Conservation (phyloP, 2,329 filamentous ascomycete genomes). For the Aureobasidium sp. region DNA sequence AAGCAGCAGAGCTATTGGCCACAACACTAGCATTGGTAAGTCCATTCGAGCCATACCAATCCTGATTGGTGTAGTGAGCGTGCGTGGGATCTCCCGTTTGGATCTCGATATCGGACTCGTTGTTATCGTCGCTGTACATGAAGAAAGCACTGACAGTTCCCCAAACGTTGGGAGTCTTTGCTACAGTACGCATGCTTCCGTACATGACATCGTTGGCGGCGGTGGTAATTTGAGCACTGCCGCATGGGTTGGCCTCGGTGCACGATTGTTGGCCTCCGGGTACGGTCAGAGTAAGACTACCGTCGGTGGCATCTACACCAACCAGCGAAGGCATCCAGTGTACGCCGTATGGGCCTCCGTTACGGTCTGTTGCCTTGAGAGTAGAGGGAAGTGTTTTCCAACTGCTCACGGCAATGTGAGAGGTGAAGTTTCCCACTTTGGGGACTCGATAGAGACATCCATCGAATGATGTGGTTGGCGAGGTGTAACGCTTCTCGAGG, state of each 20-base stretch:
- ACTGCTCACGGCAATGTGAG: neutral
- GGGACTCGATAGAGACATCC: neutral
- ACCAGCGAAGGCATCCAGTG: neutral
- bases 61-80: conserved; percentile 46
- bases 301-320: neutral
- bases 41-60: conserved; percentile 53
- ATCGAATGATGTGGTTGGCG: neutral
- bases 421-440: neutral
- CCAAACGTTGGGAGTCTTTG: conserved; percentile 51
- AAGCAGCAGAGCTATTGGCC: conserved; percentile 52
- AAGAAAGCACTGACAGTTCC: conserved; percentile 74
- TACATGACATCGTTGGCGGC: conserved; percentile 50
- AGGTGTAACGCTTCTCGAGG: neutral
- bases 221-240: conserved; percentile 53
- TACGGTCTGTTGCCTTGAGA: conserved; percentile 1
- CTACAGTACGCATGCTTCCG: conserved; percentile 60
- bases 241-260: neutral
- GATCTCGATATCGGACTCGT: conserved; percentile 71
- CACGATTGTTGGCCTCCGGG: neutral
- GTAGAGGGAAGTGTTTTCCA: neutral
- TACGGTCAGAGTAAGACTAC: neutral
- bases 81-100: conserved; percentile 9
- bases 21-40: conserved; percentile 52
- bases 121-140: conserved; percentile 71
- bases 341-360: neutral